Evolutionary conservation across 108 stramenopile genomes (phyloP).

Genomic region (Heterococcus sp.): DNA sequence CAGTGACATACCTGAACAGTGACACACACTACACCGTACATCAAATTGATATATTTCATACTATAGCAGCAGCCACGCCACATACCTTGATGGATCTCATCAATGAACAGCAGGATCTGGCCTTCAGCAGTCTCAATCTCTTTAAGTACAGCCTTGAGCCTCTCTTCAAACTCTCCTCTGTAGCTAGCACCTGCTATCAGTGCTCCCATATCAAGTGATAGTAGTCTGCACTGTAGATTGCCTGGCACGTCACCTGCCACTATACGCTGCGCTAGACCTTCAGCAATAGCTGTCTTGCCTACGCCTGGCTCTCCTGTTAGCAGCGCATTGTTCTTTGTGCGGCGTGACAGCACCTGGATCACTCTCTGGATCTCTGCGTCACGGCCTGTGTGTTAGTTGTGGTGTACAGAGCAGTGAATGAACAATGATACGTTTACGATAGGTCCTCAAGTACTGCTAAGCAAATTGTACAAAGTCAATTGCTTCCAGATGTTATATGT

Average conservation of each 20-base stretch:
- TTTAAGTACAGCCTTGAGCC: slow-evolving; percentile 81
- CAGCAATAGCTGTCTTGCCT: slow-evolving; percentile 90
- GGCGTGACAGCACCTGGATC: slow-evolving; percentile 75
- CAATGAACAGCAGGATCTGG: slow-evolving; percentile 86
- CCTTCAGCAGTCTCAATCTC: slow-evolving; percentile 78
- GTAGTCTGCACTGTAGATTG: slow-evolving; percentile 69
- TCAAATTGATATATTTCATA: no score
- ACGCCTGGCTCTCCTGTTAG: slow-evolving; percentile 87
- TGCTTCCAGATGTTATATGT: no score
- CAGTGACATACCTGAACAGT: no score
- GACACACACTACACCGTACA: no score
- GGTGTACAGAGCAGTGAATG: background rate
- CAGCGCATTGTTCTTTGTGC: slow-evolving; percentile 91
- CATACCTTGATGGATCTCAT: slow-evolving; percentile 76
- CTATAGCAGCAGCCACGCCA: no score
- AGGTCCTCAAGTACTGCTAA: no score
- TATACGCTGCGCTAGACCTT: slow-evolving; percentile 86
- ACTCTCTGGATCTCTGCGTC: slow-evolving; percentile 72
- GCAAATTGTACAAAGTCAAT: no score
- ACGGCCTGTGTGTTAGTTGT: background rate
- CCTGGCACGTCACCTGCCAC: slow-evolving; percentile 86
- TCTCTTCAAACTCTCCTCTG: slow-evolving; percentile 93
- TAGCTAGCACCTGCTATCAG: slow-evolving; percentile 90
- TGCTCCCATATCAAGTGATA: slow-evolving; percentile 85
- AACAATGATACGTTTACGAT: background rate